A percentile compares a stretch with the other conserved stretches of the same genome.
These are phyloP conservation scores for Dactylorhiza incarnata DNA, from an alignment of 106 monocot species.

Conservation along the genomic window DNA sequence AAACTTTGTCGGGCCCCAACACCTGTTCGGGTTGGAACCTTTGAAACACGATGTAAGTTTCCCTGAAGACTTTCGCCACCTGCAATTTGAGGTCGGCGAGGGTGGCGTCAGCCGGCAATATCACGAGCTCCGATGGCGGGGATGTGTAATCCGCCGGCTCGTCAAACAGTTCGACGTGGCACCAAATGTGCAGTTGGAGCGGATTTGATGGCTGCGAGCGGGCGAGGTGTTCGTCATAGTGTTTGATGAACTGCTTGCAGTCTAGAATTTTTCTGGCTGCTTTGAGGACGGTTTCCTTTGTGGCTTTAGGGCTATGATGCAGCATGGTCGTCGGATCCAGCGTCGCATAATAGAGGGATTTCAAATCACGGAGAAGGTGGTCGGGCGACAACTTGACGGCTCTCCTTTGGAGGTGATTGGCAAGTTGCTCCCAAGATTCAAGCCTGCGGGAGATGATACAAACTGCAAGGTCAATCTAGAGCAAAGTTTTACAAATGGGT, in stretches of 20 bases:
- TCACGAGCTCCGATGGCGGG: slow-evolving; percentile 60
- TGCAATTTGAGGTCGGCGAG: slow-evolving; percentile 49
- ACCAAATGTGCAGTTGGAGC: slow-evolving; percentile 29
- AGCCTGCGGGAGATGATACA: slow-evolving; percentile 29
- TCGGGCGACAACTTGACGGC: slow-evolving; percentile 18
- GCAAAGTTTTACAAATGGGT: not conserved
- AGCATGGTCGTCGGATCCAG: slow-evolving; percentile 63
- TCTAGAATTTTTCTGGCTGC: slow-evolving; percentile 53
- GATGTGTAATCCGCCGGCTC: slow-evolving; percentile 22
- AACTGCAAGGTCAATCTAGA: not conserved
- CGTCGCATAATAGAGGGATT: slow-evolving; percentile 45
- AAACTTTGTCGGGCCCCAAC: slow-evolving; percentile 16
- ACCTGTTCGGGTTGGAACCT: slow-evolving; percentile 52
- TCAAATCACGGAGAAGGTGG: slow-evolving; percentile 46
- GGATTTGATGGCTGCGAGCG: slow-evolving; percentile 3
- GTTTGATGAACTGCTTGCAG: slow-evolving; percentile 80
- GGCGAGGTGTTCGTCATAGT: slow-evolving; percentile 19
- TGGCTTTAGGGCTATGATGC: slow-evolving; percentile 21
- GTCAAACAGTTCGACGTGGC: slow-evolving; percentile 34
- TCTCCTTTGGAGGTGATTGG: not conserved
- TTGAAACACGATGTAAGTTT: slow-evolving; percentile 55
- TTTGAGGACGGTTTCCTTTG: slow-evolving; percentile 1
- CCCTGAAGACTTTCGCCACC: slow-evolving; percentile 54
- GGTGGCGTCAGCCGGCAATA: slow-evolving; percentile 35
- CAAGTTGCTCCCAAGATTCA: slow-evolving; percentile 8